Percentiles rank a stretch among this genome's conserved stretches.
phyloP scores from a whole-genome alignment of 1,139 yeast species.

The Debaryomycetaceae sp. region DNA sequence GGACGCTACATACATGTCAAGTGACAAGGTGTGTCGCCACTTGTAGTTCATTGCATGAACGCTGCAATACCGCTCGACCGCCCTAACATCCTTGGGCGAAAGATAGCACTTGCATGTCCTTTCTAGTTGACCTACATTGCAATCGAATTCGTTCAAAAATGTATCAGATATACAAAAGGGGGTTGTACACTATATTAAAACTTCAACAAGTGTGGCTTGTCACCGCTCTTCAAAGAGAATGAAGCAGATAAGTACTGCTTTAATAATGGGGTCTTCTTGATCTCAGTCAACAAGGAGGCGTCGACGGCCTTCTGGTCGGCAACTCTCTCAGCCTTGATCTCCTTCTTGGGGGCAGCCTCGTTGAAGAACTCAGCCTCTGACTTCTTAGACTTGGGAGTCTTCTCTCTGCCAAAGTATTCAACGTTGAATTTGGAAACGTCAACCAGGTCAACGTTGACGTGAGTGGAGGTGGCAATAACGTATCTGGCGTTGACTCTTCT shows the following conservation, averaged over 20 bases:
- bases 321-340: slow-evolving; percentile 89
- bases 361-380: slow-evolving; percentile 95
- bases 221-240: slow-evolving; percentile 98
- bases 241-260: slow-evolving; percentile 96
- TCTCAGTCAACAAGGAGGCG: slow-evolving; percentile 87
- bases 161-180: slow-evolving; percentile 12
- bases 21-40: no score
- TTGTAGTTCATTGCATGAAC: not conserved
- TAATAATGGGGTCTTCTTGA: slow-evolving; percentile 97
- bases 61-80: not conserved
- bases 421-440: slow-evolving; percentile 91
- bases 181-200: slow-evolving; percentile 50
- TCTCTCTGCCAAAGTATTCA: slow-evolving; percentile 97
- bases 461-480: slow-evolving; percentile 98
- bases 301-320: slow-evolving; percentile 98
- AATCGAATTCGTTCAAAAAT: slow-evolving; percentile 8
- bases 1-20: no score
- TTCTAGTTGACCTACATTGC: not conserved
- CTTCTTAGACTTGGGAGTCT: slow-evolving; percentile 71
- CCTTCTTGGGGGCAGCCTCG: slow-evolving; percentile 83
- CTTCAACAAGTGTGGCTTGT: slow-evolving; percentile 98
- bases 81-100: no score
- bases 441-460: slow-evolving; percentile 73
- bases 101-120: no score
- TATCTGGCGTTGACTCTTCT: slow-evolving; percentile 99